phyloP scores from a whole-genome alignment of 257 asterid genomes.

The Nicotiana paniculata region DNA sequence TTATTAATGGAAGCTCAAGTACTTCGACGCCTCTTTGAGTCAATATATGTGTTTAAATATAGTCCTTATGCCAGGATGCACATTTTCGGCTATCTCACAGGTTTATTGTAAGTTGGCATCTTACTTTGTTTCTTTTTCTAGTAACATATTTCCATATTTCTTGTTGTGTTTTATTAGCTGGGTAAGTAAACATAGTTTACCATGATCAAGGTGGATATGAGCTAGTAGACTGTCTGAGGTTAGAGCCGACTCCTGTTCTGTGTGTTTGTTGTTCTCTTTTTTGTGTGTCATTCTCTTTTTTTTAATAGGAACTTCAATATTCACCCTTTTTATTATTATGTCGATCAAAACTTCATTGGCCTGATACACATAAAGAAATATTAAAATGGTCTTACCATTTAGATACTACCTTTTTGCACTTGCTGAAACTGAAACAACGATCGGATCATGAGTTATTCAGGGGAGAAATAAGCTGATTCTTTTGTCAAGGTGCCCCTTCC shows the following conservation, averaged over 20 bases:
- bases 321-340: neutral
- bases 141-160: neutral
- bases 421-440: neutral
- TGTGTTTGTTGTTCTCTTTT: neutral
- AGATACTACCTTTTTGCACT: neutral
- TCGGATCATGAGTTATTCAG: neutral
- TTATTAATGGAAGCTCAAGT: slow-evolving; percentile 78
- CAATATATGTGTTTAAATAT: slow-evolving; percentile 68
- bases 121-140: neutral
- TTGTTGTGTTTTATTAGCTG: neutral
- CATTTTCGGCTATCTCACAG: slow-evolving; percentile 59
- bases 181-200: neutral
- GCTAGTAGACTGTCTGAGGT: neutral
- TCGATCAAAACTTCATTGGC: neutral
- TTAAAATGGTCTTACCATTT: neutral
- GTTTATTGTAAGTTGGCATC: slow-evolving; percentile 54
- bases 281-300: neutral
- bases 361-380: neutral
- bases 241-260: neutral
- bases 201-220: neutral
- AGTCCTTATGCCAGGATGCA: slow-evolving; percentile 91
- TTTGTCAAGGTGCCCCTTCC: neutral
- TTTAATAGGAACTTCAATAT: neutral
- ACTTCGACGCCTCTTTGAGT: slow-evolving; percentile 74
- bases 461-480: neutral